Percentiles rank a stretch among this genome's conserved stretches.
Evolutionary conservation across 2,329 filamentous ascomycete species (phyloP).

Genomic region (Aspergillus brasiliensis): DNA sequence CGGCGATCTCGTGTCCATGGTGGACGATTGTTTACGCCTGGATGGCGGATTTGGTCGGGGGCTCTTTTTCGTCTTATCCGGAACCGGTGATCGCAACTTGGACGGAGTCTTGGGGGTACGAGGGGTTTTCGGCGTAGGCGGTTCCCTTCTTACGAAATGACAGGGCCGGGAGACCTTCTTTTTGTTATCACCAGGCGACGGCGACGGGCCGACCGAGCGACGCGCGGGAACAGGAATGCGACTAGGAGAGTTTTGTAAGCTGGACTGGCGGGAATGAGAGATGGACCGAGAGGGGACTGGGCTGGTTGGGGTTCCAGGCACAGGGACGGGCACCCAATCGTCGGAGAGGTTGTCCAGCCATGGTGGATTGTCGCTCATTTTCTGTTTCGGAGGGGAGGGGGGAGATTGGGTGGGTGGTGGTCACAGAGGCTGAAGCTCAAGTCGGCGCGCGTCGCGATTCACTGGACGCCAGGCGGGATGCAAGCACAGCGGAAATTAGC

Average conservation of each 20-base stretch:
- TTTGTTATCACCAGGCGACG: constrained; percentile 24
- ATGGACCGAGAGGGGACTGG: constrained; percentile 27
- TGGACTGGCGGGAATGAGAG: constrained; percentile 30
- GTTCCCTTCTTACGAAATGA: constrained; percentile 35
- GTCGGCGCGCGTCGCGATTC: constrained; percentile 25
- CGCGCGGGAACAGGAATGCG: constrained; percentile 42
- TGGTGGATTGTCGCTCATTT: constrained; percentile 40
- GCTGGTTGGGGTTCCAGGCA: constrained; percentile 39
- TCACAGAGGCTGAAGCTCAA: constrained; percentile 16
- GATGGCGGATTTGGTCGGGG: constrained; percentile 31
- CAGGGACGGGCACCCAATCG: constrained; percentile 45
- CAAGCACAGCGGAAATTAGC: constrained; percentile 19
- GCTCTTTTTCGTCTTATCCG: constrained; percentile 29
- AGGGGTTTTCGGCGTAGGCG: constrained; percentile 37
- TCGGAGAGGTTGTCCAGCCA: constrained; percentile 49
- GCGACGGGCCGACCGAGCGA: constrained; percentile 35
- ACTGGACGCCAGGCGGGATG: constrained; percentile 20
- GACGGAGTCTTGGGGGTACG: constrained; percentile 34
- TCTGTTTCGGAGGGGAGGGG: constrained; percentile 11
- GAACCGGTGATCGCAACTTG: constrained; percentile 28
- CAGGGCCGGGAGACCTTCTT: constrained; percentile 39
- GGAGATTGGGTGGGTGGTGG: constrained; percentile 1
- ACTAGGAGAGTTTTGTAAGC: constrained; percentile 38
- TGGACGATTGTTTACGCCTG: constrained; percentile 24
- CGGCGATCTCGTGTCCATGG: constrained; percentile 37